Percentiles rank a stretch among this genome's conserved stretches.
Evolutionary conservation across 345 rosid genomes (phyloP).

Genomic region (Pelargonium nanum): DNA sequence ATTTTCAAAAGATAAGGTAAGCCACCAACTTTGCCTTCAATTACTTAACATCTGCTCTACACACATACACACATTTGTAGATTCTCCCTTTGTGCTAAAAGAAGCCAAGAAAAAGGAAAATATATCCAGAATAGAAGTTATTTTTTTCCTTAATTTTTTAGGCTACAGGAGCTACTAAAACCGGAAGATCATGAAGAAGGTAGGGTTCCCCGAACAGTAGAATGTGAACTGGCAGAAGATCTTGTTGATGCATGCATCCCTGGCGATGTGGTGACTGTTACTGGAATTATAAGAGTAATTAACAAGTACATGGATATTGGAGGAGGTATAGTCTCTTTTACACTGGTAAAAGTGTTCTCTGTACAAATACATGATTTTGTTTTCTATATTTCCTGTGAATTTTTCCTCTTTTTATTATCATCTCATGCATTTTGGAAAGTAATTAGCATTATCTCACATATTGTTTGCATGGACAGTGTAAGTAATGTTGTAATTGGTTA

Average conservation of each 20-base stretch:
- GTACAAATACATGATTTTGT: background rate
- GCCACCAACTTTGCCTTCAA: background rate
- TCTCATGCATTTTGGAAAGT: background rate
- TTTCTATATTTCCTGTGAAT: background rate
- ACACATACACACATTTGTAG: too few species aligned
- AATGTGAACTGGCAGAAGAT: slow-evolving; percentile 89
- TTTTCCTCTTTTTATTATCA: slow-evolving; percentile 8
- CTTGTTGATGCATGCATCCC: slow-evolving; percentile 87
- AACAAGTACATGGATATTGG: slow-evolving; percentile 90
- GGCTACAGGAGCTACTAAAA: slow-evolving; percentile 71
- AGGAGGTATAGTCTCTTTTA: slow-evolving; percentile 50
- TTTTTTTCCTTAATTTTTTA: slow-evolving; percentile 17
- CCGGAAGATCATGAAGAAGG: slow-evolving; percentile 95
- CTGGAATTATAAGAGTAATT: slow-evolving; percentile 80
- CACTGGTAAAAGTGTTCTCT: background rate
- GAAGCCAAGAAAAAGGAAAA: background rate
- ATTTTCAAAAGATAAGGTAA: slow-evolving; percentile 92
- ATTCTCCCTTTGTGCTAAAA: background rate
- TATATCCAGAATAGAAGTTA: background rate
- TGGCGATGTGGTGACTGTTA: slow-evolving; percentile 95
- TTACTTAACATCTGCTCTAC: background rate
- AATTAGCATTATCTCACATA: too few species aligned
- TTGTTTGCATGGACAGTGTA: too few species aligned
- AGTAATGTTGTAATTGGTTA: too few species aligned
- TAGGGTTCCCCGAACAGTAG: slow-evolving; percentile 93